Evolutionary conservation across 352 stramenopile species (phyloP).

Genomic region (Phytopythium oedochilum): DNA sequence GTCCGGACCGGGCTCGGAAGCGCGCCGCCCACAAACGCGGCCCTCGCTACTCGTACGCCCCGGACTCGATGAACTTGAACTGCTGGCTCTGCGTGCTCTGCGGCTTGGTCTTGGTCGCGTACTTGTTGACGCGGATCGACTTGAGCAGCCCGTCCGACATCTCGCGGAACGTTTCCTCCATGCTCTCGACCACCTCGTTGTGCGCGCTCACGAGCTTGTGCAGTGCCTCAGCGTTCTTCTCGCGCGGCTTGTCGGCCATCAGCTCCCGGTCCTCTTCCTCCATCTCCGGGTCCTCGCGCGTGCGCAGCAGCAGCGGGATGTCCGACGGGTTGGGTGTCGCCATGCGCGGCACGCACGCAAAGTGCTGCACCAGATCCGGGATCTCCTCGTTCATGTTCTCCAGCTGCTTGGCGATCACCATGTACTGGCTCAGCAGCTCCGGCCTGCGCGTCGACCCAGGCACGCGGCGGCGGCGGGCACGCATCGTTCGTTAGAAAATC

Average conservation of each 20-base stretch:
- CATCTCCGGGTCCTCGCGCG: slow-evolving; percentile 84
- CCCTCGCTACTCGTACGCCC: slow-evolving; percentile 46
- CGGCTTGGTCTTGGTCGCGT: slow-evolving; percentile 75
- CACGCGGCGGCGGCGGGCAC: not conserved
- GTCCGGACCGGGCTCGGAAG: not conserved
- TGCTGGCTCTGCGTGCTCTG: slow-evolving; percentile 70
- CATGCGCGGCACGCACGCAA: slow-evolving; percentile 79
- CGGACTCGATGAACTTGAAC: slow-evolving; percentile 87
- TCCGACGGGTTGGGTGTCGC: slow-evolving; percentile 72
- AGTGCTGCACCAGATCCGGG: slow-evolving; percentile 80
- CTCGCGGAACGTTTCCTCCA: slow-evolving; percentile 82
- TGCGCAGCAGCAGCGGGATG: slow-evolving; percentile 73
- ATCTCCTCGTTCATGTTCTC: slow-evolving; percentile 90
- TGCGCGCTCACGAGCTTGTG: slow-evolving; percentile 59
- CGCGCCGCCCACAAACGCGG: too few species aligned
- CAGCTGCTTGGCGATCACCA: slow-evolving; percentile 84
- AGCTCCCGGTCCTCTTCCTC: slow-evolving; percentile 76
- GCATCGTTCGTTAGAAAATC: too few species aligned
- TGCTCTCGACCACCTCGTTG: slow-evolving; percentile 71
- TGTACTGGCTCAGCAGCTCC: slow-evolving; percentile 80
- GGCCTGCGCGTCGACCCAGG: slow-evolving; percentile 26
- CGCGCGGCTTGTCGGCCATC: slow-evolving; percentile 57
- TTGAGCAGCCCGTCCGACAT: slow-evolving; percentile 84
- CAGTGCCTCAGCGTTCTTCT: slow-evolving; percentile 62
- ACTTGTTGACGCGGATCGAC: slow-evolving; percentile 82